Base-by-base conservation (phyloP, 768 basidiomycete species). In the Lactarius pseudohatsudake region DNA sequence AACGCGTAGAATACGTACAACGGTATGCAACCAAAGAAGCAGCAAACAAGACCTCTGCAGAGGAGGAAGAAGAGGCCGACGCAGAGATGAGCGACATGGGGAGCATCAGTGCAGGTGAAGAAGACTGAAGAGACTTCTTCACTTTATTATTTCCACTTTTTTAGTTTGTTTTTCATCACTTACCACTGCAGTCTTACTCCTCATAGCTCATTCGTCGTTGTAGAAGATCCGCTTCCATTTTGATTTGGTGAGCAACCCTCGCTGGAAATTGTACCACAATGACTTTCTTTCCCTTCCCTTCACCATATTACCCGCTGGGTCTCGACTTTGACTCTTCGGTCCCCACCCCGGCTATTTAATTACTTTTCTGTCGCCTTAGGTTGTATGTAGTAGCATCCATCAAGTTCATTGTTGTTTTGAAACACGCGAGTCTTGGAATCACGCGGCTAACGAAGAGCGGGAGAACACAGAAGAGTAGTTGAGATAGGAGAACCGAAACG, bases 11-110 rank as follows among this genome's bases (percentile, higher is more conserved):
- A 72, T 98, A 98, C 74, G 96, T 98, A n/a, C 89, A 92, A 72
- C 84, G 92, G 61, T 99, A 86, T 73, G 97, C 97, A 16, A 96
- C 90, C 43, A 90, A 92, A 79, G 94, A 93, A 74, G 91, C 88
- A 32, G 88, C 90, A 7, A 94, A 96, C 70, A 90, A 88, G 34
- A 85, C 87, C 1, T 81, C 81, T 20, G 85, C 86, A 1, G 85
- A 87, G 8, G 86, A 86, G 0, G 90, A 90, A 3, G 87, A 88
- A 20, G 84, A 86, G 47, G 91, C 78, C 18, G 80, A 94, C 71
- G 90, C 88, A 71, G 91, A 89, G 73, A 92, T 94, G 89, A 93
- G 92, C 76, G 92, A 92, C 64, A 81, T 91, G 68, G 91, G 90
- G 66, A 92, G 89, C 78, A 86, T 91, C 77, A 89, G 86, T 76